phyloP scores from a whole-genome alignment of 2,329 filamentous ascomycete genomes.

The Aureobasidium sp. region DNA sequence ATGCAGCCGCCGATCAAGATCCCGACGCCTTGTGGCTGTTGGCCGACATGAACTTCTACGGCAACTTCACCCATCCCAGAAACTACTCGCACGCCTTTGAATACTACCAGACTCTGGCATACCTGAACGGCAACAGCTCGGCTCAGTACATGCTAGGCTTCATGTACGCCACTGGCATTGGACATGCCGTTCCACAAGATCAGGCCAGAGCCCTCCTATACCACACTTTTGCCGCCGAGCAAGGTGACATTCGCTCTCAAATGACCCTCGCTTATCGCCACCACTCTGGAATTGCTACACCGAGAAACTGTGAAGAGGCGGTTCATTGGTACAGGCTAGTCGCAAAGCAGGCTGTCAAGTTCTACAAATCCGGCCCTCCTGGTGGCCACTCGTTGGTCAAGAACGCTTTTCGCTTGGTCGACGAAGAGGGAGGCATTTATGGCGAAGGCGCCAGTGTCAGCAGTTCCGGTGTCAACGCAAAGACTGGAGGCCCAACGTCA shows the following conservation, averaged over 20 bases:
- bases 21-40: constrained; percentile 82
- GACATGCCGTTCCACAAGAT: constrained; percentile 68
- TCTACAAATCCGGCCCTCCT: constrained; percentile 82
- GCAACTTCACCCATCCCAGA: constrained; percentile 80
- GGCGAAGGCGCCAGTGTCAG: constrained; percentile 88
- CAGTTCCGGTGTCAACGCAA: constrained; percentile 76
- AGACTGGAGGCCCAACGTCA: constrained; percentile 62
- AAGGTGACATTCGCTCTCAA: constrained; percentile 74
- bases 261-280: constrained; percentile 91
- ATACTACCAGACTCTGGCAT: constrained; percentile 71
- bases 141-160: constrained; percentile 94
- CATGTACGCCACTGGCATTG: constrained; percentile 90
- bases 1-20: constrained; percentile 50
- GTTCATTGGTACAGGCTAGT: constrained; percentile 86
- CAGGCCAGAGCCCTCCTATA: constrained; percentile 90
- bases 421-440: constrained; percentile 86
- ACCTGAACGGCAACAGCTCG: constrained; percentile 73
- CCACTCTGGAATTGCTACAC: constrained; percentile 74
- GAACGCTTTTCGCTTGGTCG: constrained; percentile 78
- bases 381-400: constrained; percentile 71
- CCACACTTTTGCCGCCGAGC: constrained; percentile 84
- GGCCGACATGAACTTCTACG: constrained; percentile 93
- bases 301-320: constrained; percentile 77
- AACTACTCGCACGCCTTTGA: constrained; percentile 73
- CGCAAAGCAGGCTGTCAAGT: constrained; percentile 83